Evolutionary conservation across 768 basidiomycete species (phyloP), one percentile per base, ranked within the genome.

Genomic region (Serpula lacrymans): DNA sequence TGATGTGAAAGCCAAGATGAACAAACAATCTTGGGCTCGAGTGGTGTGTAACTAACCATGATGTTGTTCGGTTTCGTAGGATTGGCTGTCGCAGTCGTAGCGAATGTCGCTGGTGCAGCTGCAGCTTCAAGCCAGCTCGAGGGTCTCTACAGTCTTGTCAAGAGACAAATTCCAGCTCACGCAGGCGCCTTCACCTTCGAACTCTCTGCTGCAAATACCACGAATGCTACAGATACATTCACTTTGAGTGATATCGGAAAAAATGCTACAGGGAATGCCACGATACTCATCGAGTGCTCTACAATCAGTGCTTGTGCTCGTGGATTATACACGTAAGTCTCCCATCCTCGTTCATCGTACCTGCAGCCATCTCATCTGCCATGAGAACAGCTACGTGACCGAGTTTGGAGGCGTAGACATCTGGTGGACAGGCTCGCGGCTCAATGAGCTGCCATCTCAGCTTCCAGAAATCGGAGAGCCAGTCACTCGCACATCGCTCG

Each of bases 401-500:
- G 57, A 63, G 20, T 53, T 58, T 34, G 65, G 58, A 4, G 57
- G 60, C 1, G 63, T 69, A 5, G 68, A 70, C 34, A 70, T 70
- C 32, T 70, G 65, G 63, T 70, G 67, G 68, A 68, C 68, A 2
- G 65, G 68, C 5, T 69, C 68, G 3, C 61, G 67, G 21, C 59
- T 70, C 18, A 42, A 57, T 16, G 34, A 55, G 22, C 55, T 70
- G 5, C 57, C 66, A 3, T 0, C 42, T 1, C 32, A 39, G 13
- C 47, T 70, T 2, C 69, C 69, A 0, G 20, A 47, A 14, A 40
- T 70, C 11, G 60, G 63, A 6, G 40, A 46, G 4, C 55, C 60
- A 1, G 37, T 70, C 34, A 60, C 57, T 5, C 61, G 46, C 29
- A 58, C 43, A 17, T 51, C 68, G 3, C 47, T 70, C 34, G 67